Conservation (phyloP, 805 yeast genomes). For the Yarrowia deformans region DNA sequence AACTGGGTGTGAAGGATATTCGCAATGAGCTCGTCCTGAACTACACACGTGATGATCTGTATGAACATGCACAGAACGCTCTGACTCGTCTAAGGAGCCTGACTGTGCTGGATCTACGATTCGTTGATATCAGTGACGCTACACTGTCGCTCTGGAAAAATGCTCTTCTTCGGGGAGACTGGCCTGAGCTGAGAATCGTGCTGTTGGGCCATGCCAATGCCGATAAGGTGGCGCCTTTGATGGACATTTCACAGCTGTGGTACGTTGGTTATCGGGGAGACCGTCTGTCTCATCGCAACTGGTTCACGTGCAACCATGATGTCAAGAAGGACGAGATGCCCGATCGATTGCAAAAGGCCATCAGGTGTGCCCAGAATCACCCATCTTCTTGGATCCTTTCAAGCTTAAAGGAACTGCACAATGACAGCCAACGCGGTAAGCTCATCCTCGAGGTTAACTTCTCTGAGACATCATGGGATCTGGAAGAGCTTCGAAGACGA, state of each 20-base stretch:
- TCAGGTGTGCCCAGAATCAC: constrained; percentile 14
- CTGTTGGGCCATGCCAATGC: constrained; percentile 8
- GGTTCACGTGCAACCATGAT: constrained; percentile 13
- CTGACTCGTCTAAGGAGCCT: not conserved
- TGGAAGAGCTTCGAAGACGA: constrained; percentile 7
- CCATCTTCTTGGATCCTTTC: constrained; percentile 31
- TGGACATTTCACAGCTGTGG: constrained; percentile 25
- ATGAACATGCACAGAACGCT: constrained; percentile 7
- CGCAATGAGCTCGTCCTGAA: constrained; percentile 14
- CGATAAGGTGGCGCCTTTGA: not conserved
- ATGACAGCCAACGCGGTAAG: constrained; percentile 9
- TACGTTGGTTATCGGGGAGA: constrained; percentile 18
- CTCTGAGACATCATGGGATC: constrained; percentile 7
- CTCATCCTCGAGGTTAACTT: constrained; percentile 28
- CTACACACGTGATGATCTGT: constrained; percentile 13
- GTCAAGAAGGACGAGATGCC: not conserved
- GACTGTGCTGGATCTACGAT: constrained; percentile 15
- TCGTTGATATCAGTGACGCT: constrained; percentile 3
- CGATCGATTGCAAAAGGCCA: constrained; percentile 6
- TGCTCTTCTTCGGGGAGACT: constrained; percentile 26
- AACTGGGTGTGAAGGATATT: not conserved
- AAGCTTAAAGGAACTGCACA: constrained; percentile 15
- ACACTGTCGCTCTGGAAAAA: constrained; percentile 10
- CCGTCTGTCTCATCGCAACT: not conserved
- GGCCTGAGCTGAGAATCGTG: constrained; percentile 1